Percentiles rank a stretch among this genome's conserved stretches.
Conservation (phyloP, 2,329 filamentous ascomycete species). For the Chaetoscypha palmicola region DNA sequence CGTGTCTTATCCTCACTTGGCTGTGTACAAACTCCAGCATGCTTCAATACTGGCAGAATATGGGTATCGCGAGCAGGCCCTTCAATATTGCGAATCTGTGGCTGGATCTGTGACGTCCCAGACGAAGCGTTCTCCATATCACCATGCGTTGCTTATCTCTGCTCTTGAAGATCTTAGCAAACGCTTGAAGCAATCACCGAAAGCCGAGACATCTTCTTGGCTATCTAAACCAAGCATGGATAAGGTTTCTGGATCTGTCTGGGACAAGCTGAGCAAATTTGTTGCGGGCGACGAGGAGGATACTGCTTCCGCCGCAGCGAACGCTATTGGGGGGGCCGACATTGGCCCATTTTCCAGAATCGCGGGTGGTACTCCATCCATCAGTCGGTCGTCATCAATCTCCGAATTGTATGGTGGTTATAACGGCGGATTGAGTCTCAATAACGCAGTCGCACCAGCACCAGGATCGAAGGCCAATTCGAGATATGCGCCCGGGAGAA, state of each 20-base stretch:
- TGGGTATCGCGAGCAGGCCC: slow-evolving; percentile 73
- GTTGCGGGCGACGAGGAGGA: slow-evolving; percentile 85
- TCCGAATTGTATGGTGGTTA: slow-evolving; percentile 56
- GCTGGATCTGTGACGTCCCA: slow-evolving; percentile 67
- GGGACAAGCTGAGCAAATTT: slow-evolving; percentile 93
- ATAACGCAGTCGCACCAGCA: slow-evolving; percentile 20
- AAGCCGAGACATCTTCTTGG: slow-evolving; percentile 76
- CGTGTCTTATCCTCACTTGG: slow-evolving; percentile 68
- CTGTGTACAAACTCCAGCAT: slow-evolving; percentile 86
- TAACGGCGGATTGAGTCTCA: slow-evolving; percentile 30
- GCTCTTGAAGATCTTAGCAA: slow-evolving; percentile 78
- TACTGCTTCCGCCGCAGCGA: slow-evolving; percentile 48
- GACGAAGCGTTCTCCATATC: slow-evolving; percentile 79
- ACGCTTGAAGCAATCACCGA: slow-evolving; percentile 77
- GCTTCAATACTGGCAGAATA: slow-evolving; percentile 78
- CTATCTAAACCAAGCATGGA: slow-evolving; percentile 94
- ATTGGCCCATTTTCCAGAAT: slow-evolving; percentile 78
- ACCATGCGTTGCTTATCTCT: slow-evolving; percentile 66
- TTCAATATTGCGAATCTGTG: slow-evolving; percentile 88
- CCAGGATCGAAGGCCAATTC: slow-evolving; percentile 21
- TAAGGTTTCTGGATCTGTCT: slow-evolving; percentile 85
- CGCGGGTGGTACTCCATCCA: slow-evolving; percentile 64
- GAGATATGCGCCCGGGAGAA: slow-evolving; percentile 29
- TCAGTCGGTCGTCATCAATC: slow-evolving; percentile 68
- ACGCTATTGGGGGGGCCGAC: slow-evolving; percentile 50